A percentile compares a stretch with the other conserved stretches of the same genome.
Conservation (phyloP, 2,329 filamentous ascomycete genomes). For the Ilyonectria robusta region DNA sequence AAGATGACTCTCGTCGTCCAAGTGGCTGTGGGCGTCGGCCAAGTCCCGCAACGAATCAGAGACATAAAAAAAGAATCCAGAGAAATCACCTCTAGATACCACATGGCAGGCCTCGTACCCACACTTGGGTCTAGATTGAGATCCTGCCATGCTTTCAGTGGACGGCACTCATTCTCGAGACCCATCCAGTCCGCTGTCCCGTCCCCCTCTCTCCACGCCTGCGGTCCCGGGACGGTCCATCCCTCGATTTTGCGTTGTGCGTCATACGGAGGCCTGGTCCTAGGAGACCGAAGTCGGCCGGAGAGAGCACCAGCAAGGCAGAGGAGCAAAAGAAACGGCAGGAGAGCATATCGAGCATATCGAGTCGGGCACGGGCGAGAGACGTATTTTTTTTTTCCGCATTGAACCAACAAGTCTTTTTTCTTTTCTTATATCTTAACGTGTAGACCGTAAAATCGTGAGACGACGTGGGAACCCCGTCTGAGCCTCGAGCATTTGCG, state of each 20-base stretch:
- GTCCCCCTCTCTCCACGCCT: background rate
- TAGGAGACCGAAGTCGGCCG: background rate
- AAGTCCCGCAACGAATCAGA: conserved; percentile 34
- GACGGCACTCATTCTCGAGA: conserved; percentile 2
- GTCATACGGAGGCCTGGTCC: background rate
- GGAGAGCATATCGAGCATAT: conserved; percentile 27
- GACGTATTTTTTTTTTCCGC: conserved; percentile 38
- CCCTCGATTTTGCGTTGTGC: background rate
- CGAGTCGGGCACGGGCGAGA: conserved; percentile 39
- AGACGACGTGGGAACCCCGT: conserved; percentile 41
- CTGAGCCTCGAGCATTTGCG: conserved; percentile 35
- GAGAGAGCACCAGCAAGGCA: background rate
- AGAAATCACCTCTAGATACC: conserved; percentile 1
- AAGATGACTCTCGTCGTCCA: background rate
- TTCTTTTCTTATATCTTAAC: conserved; percentile 48
- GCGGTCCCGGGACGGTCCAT: background rate
- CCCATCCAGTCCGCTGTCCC: background rate
- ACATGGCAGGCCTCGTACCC: conserved; percentile 8
- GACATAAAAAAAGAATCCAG: conserved; percentile 31
- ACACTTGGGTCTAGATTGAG: conserved; percentile 20
- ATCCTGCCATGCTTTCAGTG: conserved; percentile 14
- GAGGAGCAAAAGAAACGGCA: conserved; percentile 14
- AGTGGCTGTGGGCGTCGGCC: background rate
- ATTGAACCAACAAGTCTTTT: conserved; percentile 47
- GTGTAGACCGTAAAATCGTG: conserved; percentile 49